Conservation (phyloP, 225 moss, liverwort and hornwort species). For the Sphagnum tenellum region DNA sequence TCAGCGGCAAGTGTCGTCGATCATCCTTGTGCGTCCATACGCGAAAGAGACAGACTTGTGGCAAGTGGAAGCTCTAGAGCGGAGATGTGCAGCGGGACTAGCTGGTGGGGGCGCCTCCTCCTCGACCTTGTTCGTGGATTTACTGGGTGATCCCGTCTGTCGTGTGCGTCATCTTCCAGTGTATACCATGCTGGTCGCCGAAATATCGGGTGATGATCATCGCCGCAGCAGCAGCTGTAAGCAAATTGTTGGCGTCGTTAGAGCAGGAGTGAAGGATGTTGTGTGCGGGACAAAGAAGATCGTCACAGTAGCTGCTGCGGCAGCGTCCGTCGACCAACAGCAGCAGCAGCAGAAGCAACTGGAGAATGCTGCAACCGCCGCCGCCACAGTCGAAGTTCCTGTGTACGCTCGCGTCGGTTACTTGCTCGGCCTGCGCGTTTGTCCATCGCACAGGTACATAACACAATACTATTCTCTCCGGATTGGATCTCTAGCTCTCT, state of each 20-base stretch:
- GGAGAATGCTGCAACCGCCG: too few species aligned
- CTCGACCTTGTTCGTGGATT: constrained; percentile 52
- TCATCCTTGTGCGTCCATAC: constrained; percentile 15
- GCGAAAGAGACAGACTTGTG: constrained; percentile 29
- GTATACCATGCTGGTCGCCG: constrained; percentile 79
- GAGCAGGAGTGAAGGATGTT: constrained; percentile 82
- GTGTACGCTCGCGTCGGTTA: constrained; percentile 66
- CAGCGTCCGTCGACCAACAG: too few species aligned
- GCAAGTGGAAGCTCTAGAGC: constrained; percentile 58
- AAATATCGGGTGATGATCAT: constrained; percentile 22
- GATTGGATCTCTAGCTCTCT: too few species aligned
- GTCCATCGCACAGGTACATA: constrained; percentile 58
- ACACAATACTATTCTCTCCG: too few species aligned
- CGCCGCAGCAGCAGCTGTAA: too few species aligned
- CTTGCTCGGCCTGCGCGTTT: constrained; percentile 80
- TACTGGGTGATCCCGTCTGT: constrained; percentile 88
- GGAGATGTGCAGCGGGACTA: constrained; percentile 54
- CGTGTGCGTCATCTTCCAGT: constrained; percentile 78
- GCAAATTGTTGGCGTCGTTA: constrained; percentile 62
- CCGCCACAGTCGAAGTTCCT: constrained; percentile 10
- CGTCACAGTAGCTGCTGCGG: too few species aligned
- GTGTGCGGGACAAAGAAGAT: constrained; percentile 35
- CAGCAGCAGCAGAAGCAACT: too few species aligned
- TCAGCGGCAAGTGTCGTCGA: too few species aligned
- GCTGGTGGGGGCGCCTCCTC: constrained; percentile 4